A percentile compares a stretch with the other conserved stretches of the same genome.
Evolutionary conservation across 2,329 filamentous ascomycete species (phyloP).

Genomic region (Pseudocercospora fuligena): DNA sequence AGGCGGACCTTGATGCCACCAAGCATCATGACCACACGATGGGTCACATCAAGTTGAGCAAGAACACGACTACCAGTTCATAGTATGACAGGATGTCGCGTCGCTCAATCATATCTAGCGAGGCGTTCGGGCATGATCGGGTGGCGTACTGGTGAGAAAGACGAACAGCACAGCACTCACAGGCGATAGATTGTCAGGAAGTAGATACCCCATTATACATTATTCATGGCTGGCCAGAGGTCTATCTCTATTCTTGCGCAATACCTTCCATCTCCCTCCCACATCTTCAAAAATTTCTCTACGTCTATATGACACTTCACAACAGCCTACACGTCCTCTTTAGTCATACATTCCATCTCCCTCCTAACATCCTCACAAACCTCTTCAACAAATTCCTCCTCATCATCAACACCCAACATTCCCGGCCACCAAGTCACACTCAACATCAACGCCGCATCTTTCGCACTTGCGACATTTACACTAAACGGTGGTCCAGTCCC

Average conservation of each 20-base stretch:
- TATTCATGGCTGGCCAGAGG: background rate
- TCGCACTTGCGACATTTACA: slow-evolving; percentile 50
- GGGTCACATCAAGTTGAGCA: slow-evolving; percentile 20
- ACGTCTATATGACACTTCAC: too few relatives aligned
- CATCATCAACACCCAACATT: slow-evolving; percentile 45
- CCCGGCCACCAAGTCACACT: slow-evolving; percentile 51
- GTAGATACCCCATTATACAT: slow-evolving; percentile 4
- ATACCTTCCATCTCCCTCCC: background rate
- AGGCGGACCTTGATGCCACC: slow-evolving; percentile 48
- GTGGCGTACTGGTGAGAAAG: slow-evolving; percentile 1
- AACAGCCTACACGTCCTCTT: too few relatives aligned
- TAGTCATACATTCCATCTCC: background rate
- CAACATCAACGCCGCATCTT: slow-evolving; percentile 46
- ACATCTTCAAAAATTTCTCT: slow-evolving; percentile 4
- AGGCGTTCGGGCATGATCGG: slow-evolving; percentile 6
- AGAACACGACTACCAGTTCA: slow-evolving; percentile 22
- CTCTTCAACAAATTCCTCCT: slow-evolving; percentile 36
- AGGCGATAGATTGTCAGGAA: background rate
- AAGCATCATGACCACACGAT: slow-evolving; percentile 22
- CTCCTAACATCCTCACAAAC: background rate
- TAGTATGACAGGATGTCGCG: slow-evolving; percentile 13
- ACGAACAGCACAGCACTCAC: slow-evolving; percentile 2
- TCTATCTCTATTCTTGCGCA: background rate
- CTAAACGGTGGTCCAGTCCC: slow-evolving; percentile 45
- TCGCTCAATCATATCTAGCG: slow-evolving; percentile 11